Evolutionary conservation across 306 rosid genomes (phyloP).

Genomic region (Erythrophleum fordii): DNA sequence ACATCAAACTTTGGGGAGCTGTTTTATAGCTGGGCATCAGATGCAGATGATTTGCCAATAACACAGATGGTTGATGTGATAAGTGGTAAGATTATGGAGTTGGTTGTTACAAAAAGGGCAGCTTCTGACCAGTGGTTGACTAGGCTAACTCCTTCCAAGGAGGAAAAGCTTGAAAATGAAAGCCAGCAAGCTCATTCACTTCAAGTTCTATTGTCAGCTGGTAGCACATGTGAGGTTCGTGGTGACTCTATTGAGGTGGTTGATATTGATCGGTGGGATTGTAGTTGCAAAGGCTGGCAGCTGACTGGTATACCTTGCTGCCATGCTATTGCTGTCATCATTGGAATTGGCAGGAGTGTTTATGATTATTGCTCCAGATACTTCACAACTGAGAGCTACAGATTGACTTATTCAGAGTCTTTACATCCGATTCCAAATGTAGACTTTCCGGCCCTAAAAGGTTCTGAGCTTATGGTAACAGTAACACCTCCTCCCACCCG

Average conservation of each 20-base stretch:
- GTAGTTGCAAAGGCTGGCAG: slow-evolving; percentile 95
- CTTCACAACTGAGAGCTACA: slow-evolving; percentile 76
- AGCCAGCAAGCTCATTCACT: slow-evolving; percentile 56
- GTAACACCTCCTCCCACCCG: slow-evolving; percentile 96
- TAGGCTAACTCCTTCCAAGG: slow-evolving; percentile 86
- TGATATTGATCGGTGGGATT: slow-evolving; percentile 79
- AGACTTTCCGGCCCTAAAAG: slow-evolving; percentile 53
- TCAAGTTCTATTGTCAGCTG: slow-evolving; percentile 60
- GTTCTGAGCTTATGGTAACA: slow-evolving; percentile 58
- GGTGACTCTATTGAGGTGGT: slow-evolving; percentile 80
- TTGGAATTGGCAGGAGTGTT: slow-evolving; percentile 63
- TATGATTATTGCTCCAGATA: slow-evolving; percentile 90
- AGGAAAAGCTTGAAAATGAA: slow-evolving; percentile 85
- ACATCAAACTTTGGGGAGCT: slow-evolving; percentile 90
- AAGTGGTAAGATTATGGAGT: slow-evolving; percentile 80
- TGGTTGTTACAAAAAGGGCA: slow-evolving; percentile 64
- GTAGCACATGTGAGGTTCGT: slow-evolving; percentile 84
- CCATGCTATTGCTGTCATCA: slow-evolving; percentile 81
- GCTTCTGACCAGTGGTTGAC: slow-evolving; percentile 77
- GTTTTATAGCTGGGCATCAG: slow-evolving; percentile 90
- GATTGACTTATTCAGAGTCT: slow-evolving; percentile 77
- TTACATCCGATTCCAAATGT: slow-evolving; percentile 59
- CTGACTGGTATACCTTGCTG: slow-evolving; percentile 83
- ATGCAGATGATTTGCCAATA: slow-evolving; percentile 88
- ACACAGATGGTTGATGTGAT: slow-evolving; percentile 95